Evolutionary conservation across 202 grass and related monocot species (phyloP).

Genomic region (Schoenoplectus triqueter): DNA sequence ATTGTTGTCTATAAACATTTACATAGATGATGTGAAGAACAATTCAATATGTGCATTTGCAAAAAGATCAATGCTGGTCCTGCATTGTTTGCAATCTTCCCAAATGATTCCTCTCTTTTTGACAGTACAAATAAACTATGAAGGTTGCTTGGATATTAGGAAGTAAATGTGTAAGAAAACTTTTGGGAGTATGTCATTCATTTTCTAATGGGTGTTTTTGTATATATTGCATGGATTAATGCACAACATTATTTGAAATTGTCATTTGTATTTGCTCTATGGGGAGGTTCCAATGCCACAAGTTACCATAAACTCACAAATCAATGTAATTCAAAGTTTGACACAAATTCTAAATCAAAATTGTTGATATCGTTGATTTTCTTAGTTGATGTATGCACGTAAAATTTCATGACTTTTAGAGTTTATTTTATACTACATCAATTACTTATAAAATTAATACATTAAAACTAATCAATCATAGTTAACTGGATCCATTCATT

Average conservation of each 20-base stretch:
- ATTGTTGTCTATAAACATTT: conserved; percentile 14
- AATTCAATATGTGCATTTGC: not conserved
- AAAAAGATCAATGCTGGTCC: not conserved
- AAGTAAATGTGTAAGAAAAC: not conserved
- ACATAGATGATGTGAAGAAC: not conserved
- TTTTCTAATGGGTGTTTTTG: not conserved
- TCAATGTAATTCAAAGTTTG: no score
- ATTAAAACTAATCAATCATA: no score
- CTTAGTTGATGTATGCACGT: no score
- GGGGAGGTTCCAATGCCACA: no score
- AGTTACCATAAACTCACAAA: no score
- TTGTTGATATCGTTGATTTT: no score
- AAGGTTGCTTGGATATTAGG: not conserved
- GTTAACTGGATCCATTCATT: no score
- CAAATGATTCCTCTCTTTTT: not conserved
- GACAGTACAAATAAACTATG: not conserved
- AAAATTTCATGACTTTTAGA: no score
- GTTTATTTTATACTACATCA: no score
- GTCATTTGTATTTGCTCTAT: not conserved
- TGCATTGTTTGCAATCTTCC: conserved; percentile 1
- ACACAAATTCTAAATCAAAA: no score
- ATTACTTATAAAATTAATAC: no score
- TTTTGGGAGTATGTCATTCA: not conserved
- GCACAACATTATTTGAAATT: not conserved
- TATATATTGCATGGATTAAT: not conserved